Evolutionary conservation across 208 protist genomes (phyloP).

Genomic region (Entamoeba invadens): DNA sequence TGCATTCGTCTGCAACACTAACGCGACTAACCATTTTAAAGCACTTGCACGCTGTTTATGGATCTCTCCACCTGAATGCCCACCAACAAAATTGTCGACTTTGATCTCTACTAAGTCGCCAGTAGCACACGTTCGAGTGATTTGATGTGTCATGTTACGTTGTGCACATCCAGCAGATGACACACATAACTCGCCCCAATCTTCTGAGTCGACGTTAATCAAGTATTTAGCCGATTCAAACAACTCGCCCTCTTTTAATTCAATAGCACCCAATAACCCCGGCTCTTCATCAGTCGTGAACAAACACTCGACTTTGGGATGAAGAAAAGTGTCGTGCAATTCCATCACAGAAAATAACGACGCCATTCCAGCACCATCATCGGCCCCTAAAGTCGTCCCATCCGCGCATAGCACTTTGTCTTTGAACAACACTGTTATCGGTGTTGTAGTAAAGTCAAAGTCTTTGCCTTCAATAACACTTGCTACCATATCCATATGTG

Average conservation of each 20-base stretch:
- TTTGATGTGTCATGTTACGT: not conserved
- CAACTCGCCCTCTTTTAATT: not conserved
- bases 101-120: not conserved
- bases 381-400: slow-evolving; percentile 16
- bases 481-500: slow-evolving; percentile 28
- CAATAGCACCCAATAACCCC: slow-evolving; percentile 21
- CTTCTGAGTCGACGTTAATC: slow-evolving; percentile 31
- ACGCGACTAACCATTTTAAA: slow-evolving; percentile 9
- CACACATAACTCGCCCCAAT: slow-evolving; percentile 14
- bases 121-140: not conserved
- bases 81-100: slow-evolving; percentile 2
- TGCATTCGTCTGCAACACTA: not conserved
- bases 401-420: not conserved
- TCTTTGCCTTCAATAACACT: not conserved
- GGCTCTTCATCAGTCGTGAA: slow-evolving; percentile 29
- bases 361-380: slow-evolving; percentile 14
- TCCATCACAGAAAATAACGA: not conserved
- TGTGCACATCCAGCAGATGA: slow-evolving; percentile 22
- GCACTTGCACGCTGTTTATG: slow-evolving; percentile 17
- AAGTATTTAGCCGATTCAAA: slow-evolving; percentile 15
- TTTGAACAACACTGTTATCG: not conserved
- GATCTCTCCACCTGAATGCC: slow-evolving; percentile 28
- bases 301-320: slow-evolving; percentile 5
- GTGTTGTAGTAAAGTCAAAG: slow-evolving; percentile 16
- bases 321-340: not conserved